Percentiles rank a stretch among this genome's conserved stretches.
phyloP scores from a whole-genome alignment of 2,329 filamentous ascomycete genomes.

The Aspergillus sp. region DNA sequence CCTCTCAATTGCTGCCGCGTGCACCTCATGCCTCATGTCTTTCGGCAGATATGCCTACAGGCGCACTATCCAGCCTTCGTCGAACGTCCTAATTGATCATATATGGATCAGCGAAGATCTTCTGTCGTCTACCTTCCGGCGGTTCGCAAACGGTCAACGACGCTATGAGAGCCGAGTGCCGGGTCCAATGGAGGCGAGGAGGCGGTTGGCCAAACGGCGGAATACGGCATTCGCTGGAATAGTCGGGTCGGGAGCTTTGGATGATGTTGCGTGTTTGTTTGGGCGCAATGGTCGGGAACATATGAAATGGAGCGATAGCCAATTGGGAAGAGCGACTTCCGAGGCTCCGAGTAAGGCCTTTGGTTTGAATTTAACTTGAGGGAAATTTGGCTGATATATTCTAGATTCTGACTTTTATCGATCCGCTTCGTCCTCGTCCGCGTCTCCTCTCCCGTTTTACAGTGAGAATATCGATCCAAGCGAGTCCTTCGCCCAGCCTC shows the following conservation, averaged over 20 bases:
- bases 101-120: conserved; percentile 50
- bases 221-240: conserved; percentile 51
- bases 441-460: conserved; percentile 20
- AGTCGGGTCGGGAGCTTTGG: conserved; percentile 24
- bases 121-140: conserved; percentile 49
- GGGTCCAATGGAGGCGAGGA: conserved; percentile 62
- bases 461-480: conserved; percentile 18
- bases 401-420: conserved; percentile 22
- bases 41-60: conserved; percentile 43
- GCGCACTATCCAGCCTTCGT: conserved; percentile 34
- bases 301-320: conserved; percentile 34
- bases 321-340: conserved; percentile 22
- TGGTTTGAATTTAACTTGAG: neutral
- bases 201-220: conserved; percentile 55
- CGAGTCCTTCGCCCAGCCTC: conserved; percentile 4
- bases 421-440: conserved; percentile 11
- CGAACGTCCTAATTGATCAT: conserved; percentile 31
- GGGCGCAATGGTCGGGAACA: conserved; percentile 42
- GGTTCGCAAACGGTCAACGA: conserved; percentile 45
- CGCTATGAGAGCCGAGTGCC: conserved; percentile 62
- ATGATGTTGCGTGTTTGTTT: conserved; percentile 44
- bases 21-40: conserved; percentile 37
- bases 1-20: conserved; percentile 24
- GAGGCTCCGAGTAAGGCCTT: conserved; percentile 26
- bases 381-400: conserved; percentile 1